These are phyloP conservation scores for Blastobotrys robertii DNA, from an alignment of 805 yeast genomes.

Conservation along the genomic window DNA sequence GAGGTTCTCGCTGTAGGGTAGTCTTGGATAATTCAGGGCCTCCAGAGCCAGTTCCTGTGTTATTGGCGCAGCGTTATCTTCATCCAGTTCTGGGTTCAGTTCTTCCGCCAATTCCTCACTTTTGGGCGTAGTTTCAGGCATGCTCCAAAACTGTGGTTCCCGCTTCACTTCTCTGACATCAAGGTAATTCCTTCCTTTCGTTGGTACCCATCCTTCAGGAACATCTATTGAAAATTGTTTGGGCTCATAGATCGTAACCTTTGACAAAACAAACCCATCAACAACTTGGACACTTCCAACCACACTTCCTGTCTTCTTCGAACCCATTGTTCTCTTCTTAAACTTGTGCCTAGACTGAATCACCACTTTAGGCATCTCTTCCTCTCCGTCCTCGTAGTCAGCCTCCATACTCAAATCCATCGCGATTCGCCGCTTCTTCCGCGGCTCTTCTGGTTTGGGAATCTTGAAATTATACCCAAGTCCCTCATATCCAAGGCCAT, in stretches of 20 bases:
- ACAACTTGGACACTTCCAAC: background rate
- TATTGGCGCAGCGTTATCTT: background rate
- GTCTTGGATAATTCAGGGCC: conserved; percentile 11
- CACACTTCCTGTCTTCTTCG: background rate
- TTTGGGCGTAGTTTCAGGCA: background rate
- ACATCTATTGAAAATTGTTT: background rate
- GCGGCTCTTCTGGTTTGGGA: background rate
- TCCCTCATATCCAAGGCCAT: background rate
- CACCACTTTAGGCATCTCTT: conserved; percentile 15
- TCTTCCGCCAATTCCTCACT: background rate
- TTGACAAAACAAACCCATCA: conserved; percentile 9
- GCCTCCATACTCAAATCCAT: conserved; percentile 16
- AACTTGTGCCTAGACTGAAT: conserved; percentile 1
- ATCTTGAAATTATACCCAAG: background rate
- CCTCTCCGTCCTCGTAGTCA: conserved; percentile 19
- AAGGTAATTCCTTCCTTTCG: too few relatives aligned
- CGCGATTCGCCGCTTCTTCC: conserved; percentile 13
- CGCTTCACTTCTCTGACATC: too few relatives aligned
- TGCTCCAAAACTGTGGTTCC: background rate
- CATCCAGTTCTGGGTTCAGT: background rate
- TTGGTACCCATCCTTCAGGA: background rate
- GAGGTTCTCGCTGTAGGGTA: conserved; percentile 17
- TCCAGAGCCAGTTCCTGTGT: conserved; percentile 8
- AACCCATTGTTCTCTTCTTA: background rate
- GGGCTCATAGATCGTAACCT: background rate